phyloP scores from a whole-genome alignment of 2,329 filamentous ascomycete genomes.

The Aquanectria penicillioides region DNA sequence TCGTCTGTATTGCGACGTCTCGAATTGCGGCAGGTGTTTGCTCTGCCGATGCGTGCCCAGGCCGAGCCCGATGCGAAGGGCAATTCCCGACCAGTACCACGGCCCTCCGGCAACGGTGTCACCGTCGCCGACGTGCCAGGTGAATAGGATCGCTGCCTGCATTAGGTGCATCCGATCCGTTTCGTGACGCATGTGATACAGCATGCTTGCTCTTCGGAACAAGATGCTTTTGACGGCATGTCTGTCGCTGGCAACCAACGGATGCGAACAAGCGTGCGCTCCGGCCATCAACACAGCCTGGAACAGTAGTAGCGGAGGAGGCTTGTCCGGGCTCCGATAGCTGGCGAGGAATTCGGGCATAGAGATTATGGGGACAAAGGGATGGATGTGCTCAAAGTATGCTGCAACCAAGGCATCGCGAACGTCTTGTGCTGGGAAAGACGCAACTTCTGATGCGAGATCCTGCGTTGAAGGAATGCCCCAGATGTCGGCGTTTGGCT shows the following conservation, averaged over 20 bases:
- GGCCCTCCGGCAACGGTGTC: constrained; percentile 37
- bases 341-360: constrained; percentile 38
- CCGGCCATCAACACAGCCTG: constrained; percentile 40
- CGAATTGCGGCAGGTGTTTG: constrained; percentile 29
- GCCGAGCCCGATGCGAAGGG: constrained; percentile 34
- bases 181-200: constrained; percentile 40
- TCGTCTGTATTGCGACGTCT: constrained; percentile 37
- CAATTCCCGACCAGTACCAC: constrained; percentile 40
- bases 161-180: constrained; percentile 38
- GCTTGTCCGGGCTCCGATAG: constrained; percentile 33
- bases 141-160: constrained; percentile 36
- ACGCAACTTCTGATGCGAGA: constrained; percentile 33
- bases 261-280: constrained; percentile 36
- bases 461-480: constrained; percentile 34
- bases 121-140: constrained; percentile 38
- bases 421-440: constrained; percentile 38
- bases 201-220: constrained; percentile 37
- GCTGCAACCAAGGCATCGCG: constrained; percentile 35
- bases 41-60: constrained; percentile 34
- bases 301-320: constrained; percentile 31
- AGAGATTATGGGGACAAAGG: constrained; percentile 36
- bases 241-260: constrained; percentile 34
- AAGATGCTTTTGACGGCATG: constrained; percentile 41
- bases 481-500: constrained; percentile 32
- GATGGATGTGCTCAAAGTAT: constrained; percentile 40